Evolutionary conservation across 345 rosid genomes (phyloP), one percentile per base, ranked within the genome.

Genomic region (Salix udensis): DNA sequence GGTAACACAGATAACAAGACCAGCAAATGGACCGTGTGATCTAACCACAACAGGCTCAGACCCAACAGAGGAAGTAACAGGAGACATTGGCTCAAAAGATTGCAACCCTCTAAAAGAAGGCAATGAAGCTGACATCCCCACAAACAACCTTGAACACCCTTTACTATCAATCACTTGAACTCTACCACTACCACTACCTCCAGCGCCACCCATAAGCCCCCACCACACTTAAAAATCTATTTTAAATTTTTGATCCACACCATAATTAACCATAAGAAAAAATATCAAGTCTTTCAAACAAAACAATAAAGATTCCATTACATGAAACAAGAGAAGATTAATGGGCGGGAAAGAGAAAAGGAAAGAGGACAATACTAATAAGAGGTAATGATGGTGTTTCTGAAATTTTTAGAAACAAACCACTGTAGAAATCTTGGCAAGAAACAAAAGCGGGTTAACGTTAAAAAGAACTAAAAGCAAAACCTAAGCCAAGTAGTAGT

Each of bases 1-100:
- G 28, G 98, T 93, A 55, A 91, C 99, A 68, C 99, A 95, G 21
- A 94, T 90, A 46, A 90, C 87, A 72, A 94, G 91, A 44, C 90
- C 88, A 46, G 91, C 78, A 78, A 94, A 94, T 0, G 97, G 96
- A 55, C 87, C 89, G 74, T 70, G 71, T 34, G 88, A 65, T 21
- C 78, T 85, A 79, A 82, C 80, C 80, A 78, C 74, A 74, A 78
- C 40, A 21, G 85, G 37, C 52, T 79, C 86, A 37, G 91, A 89
- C 74, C 72, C 87, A 67, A 79, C 40, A 26, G 87, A 83, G 53
- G 91, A 80, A 31, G 86, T 40, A 10, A 84, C 86, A 70, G 84
- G 86, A 68, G 90, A 84, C 84, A 82, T 79, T 61, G 87, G 81
- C 61, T 81, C 86, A 58, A 73, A 78, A 2, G 88, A 80, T 39